A percentile compares a stretch with the other conserved stretches of the same genome.
phyloP scores from a whole-genome alignment of 805 yeast genomes.

The Ogataea minuta region DNA sequence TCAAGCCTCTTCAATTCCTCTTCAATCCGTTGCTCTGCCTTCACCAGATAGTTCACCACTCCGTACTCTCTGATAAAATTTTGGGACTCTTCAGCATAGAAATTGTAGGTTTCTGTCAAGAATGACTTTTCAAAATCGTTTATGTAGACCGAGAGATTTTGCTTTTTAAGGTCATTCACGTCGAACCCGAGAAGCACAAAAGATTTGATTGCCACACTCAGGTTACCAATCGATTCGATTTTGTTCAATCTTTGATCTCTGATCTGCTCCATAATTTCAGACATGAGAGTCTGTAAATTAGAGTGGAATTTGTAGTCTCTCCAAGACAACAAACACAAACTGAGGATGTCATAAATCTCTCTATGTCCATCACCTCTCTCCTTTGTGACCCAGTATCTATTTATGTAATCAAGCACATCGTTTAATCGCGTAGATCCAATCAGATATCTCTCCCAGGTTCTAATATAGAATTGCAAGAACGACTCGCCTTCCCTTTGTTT shows the following conservation, averaged over 20 bases:
- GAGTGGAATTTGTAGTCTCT: constrained; percentile 73
- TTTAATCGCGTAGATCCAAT: constrained; percentile 90
- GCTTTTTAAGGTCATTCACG: constrained; percentile 81
- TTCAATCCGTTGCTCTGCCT: constrained; percentile 75
- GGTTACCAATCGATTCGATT: constrained; percentile 60
- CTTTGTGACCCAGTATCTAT: constrained; percentile 96
- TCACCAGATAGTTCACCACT: constrained; percentile 86
- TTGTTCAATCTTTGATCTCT: constrained; percentile 77
- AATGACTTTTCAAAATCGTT: constrained; percentile 76
- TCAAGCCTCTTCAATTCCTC: constrained; percentile 82
- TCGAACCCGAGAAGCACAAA: constrained; percentile 90
- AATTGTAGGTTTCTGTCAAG: constrained; percentile 62
- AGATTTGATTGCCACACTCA: constrained; percentile 77
- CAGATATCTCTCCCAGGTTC: constrained; percentile 84
- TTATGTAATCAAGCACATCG: constrained; percentile 92
- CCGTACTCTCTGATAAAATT: constrained; percentile 68
- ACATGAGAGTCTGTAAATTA: constrained; percentile 57
- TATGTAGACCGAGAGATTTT: constrained; percentile 78
- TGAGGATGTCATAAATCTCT: constrained; percentile 87
- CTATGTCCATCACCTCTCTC: constrained; percentile 92
- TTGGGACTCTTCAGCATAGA: constrained; percentile 66
- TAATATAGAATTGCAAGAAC: constrained; percentile 78
- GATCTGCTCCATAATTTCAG: constrained; percentile 73
- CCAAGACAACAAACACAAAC: constrained; percentile 87
- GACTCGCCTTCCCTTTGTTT: constrained; percentile 56